A percentile compares a stretch with the other conserved stretches of the same genome.
Evolutionary conservation across 176 grass and related monocot species (phyloP).

Genomic region (Cenchrus purpureus): DNA sequence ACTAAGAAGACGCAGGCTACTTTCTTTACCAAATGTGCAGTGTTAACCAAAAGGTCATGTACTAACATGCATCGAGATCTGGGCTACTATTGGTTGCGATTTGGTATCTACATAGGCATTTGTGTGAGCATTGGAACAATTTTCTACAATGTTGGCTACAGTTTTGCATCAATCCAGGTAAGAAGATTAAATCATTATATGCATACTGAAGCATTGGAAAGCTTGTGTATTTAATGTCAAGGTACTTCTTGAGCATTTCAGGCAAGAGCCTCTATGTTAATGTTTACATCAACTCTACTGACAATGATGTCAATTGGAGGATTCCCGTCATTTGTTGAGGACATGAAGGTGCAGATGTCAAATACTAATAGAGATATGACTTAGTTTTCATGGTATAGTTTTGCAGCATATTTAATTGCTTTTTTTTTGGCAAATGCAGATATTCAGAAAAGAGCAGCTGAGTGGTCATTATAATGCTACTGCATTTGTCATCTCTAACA

Average conservation of each 20-base stretch:
- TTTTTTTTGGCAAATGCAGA: slow-evolving; percentile 22
- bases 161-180: slow-evolving; percentile 64
- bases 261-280: slow-evolving; percentile 67
- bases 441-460: slow-evolving; percentile 56
- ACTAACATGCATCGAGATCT: slow-evolving; percentile 60
- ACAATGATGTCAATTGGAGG: slow-evolving; percentile 67
- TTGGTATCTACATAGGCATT: slow-evolving; percentile 47
- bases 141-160: slow-evolving; percentile 45
- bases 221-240: not conserved
- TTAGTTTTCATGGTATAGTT: not conserved
- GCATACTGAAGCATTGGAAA: not conserved
- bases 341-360: slow-evolving; percentile 59
- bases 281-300: slow-evolving; percentile 53
- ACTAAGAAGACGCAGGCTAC: slow-evolving; percentile 37
- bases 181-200: not conserved
- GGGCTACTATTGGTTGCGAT: slow-evolving; percentile 69
- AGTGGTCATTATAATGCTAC: slow-evolving; percentile 58
- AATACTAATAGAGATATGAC: not conserved
- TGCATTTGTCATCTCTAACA: slow-evolving; percentile 50
- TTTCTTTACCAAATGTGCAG: slow-evolving; percentile 43
- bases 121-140: slow-evolving; percentile 65
- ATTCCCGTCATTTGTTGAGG: slow-evolving; percentile 71
- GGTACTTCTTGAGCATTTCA: not conserved
- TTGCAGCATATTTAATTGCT: not conserved
- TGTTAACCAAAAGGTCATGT: slow-evolving; percentile 57